These are phyloP conservation scores for Azolla pinnata DNA, from an alignment of 75 land plant species.

Conservation along the genomic window DNA sequence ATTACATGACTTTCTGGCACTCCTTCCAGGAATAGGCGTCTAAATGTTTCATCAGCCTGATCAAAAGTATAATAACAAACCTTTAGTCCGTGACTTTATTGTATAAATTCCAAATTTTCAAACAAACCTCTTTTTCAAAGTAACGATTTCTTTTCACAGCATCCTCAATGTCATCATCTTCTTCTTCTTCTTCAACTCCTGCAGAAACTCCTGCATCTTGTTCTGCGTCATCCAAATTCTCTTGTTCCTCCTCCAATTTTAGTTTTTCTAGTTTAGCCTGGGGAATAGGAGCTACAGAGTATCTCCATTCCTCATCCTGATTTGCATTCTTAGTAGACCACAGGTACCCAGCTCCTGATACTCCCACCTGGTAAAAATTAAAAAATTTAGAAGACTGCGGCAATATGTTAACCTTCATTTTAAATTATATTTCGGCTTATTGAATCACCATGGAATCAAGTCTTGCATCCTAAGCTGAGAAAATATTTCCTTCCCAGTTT, in stretches of 20 bases:
- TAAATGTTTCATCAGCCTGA: conserved; percentile 85
- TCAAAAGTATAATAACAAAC: too few relatives aligned
- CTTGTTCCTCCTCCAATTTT: conserved; percentile 10
- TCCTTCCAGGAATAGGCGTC: conserved; percentile 52
- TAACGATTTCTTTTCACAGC: conserved; percentile 30
- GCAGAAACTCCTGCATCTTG: conserved; percentile 35
- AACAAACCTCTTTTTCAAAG: conserved; percentile 75
- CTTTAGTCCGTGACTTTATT: too few relatives aligned
- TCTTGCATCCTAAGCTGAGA: too few relatives aligned
- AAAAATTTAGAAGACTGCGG: not conserved
- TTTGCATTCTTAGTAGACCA: conserved; percentile 61
- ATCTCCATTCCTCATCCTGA: conserved; percentile 84
- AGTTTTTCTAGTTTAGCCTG: conserved; percentile 51
- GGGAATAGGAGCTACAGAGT: conserved; percentile 78
- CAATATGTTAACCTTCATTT: too few relatives aligned
- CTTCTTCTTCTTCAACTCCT: conserved; percentile 42
- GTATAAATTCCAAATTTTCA: too few relatives aligned
- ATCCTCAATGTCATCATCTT: conserved; percentile 34
- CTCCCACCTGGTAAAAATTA: conserved; percentile 45
- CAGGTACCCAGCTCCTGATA: conserved; percentile 64
- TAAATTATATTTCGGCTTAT: too few relatives aligned
- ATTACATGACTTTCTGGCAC: conserved; percentile 48
- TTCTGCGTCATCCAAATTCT: conserved; percentile 28
- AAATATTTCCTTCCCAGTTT: too few relatives aligned
- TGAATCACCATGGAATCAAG: too few relatives aligned